phyloP scores from a whole-genome alignment of 352 stramenopile genomes.

The Phytophthora vignae region DNA sequence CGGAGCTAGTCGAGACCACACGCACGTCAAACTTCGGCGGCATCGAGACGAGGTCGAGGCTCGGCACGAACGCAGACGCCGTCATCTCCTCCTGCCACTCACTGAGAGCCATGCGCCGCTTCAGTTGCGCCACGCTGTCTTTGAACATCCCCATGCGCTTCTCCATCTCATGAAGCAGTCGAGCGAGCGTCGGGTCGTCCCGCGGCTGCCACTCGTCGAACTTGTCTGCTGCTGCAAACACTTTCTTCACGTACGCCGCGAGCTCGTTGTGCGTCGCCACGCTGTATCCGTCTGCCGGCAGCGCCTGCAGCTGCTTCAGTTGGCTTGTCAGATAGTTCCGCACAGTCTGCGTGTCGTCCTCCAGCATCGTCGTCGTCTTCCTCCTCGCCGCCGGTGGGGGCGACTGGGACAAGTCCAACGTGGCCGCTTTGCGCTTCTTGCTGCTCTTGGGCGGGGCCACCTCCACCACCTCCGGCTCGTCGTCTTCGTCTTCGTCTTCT shows the following conservation, averaged over 20 bases:
- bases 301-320: conserved; percentile 11
- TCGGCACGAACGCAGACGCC: conserved; percentile 16
- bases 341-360: conserved; percentile 5
- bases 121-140: conserved; percentile 12
- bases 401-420: conserved; percentile 22
- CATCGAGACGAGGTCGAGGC: conserved; percentile 20
- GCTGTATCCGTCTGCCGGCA: conserved; percentile 2
- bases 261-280: conserved; percentile 20
- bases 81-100: conserved; percentile 23
- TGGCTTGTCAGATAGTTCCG: conserved; percentile 1
- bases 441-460: conserved; percentile 5
- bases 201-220: conserved; percentile 25
- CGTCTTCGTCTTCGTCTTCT: conserved; percentile 9
- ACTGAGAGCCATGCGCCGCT: background rate
- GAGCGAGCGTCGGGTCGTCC: conserved; percentile 13
- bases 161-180: conserved; percentile 26
- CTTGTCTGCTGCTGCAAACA: conserved; percentile 5
- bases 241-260: conserved; percentile 16
- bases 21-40: conserved; percentile 8
- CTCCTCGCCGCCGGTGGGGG: background rate
- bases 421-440: conserved; percentile 30
- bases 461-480: conserved; percentile 18
- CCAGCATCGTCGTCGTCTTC: conserved; percentile 7
- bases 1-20: background rate
- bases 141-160: conserved; percentile 10